These are phyloP conservation scores for Penicillium mononematosum DNA, from an alignment of 495 filamentous ascomycete genomes.

Conservation along the genomic window DNA sequence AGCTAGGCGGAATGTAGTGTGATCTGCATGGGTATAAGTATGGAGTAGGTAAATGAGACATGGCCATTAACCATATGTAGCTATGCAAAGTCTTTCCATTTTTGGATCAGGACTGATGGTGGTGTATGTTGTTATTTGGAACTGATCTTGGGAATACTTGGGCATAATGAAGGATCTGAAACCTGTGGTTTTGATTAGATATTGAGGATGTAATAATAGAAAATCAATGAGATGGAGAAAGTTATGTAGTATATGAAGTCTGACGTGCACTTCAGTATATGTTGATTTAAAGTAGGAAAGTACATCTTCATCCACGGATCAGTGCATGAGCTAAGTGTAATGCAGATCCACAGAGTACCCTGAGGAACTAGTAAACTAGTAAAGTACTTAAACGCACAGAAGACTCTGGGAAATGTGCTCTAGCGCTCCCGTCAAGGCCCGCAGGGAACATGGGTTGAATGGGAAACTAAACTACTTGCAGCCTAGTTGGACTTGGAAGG, in stretches of 20 bases:
- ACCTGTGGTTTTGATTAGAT: background rate
- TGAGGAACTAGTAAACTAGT: conserved; percentile 20
- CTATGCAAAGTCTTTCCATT: background rate
- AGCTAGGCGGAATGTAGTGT: background rate
- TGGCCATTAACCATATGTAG: background rate
- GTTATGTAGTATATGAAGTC: background rate
- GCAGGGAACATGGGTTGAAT: conserved; percentile 11
- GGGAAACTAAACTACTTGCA: conserved; percentile 21
- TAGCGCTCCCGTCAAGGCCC: conserved; percentile 20
- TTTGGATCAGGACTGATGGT: background rate
- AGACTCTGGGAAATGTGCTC: conserved; percentile 13
- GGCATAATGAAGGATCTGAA: background rate
- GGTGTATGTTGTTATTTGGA: background rate
- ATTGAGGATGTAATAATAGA: background rate
- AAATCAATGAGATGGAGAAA: background rate
- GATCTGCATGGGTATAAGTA: background rate
- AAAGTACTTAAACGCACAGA: conserved; percentile 4
- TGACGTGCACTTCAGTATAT: background rate
- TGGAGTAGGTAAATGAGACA: background rate
- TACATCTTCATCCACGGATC: conserved; percentile 2
- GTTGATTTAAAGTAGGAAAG: background rate
- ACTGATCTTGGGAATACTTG: background rate
- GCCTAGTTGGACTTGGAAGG: conserved; percentile 11
- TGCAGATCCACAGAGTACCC: conserved; percentile 11
- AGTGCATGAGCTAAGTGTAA: conserved; percentile 3